Base-by-base conservation (phyloP, 1,284 basidiomycete species). In the Agroathelia rolfsii region DNA sequence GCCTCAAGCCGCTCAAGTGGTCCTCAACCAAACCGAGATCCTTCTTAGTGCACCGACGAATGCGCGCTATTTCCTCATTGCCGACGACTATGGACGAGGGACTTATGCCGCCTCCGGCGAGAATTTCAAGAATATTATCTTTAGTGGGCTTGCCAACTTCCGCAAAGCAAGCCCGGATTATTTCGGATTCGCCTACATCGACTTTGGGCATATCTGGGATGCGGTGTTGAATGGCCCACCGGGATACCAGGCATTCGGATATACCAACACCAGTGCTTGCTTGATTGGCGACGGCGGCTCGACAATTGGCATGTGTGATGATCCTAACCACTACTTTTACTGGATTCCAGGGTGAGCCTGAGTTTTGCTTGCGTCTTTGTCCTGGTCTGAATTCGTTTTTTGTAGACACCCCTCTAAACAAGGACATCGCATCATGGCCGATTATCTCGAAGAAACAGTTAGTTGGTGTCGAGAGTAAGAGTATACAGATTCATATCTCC, bases 261-360 rank as follows among this genome's bases (percentile, higher is more conserved):
- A 54, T 34, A 47, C 44, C 32, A 55, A 48, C 40, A 44, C 44
- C 6, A 46, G 41, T 13, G 43, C 46, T 24, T 53, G 52, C 35
- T 41, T 47, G 28, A 41, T 49, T 10, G 35, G 42, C 25, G 50
- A 42, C 23, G 41, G 38, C 9, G 41, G 37, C 10, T 56, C 57
- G 5, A 59, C 52, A 3, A 37, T 41, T 3, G 51, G 43, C 0
- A 42, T 40, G 10, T 69, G 66, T 30, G 28, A 40, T 17, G 66
- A 71, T 38, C 66, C 69, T 3, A 61, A 62, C 23, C 62, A 61
- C 38, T 56, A 55, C 14, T 68, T 72, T 41, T 69, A 69, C 39
- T 73, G 68, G 59, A 58, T 70, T 11, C 47, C 52, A 14, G 61
- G 59, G 69, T 68, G 38, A 45, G 63, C 45, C n/a, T n/a, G n/a